These are phyloP conservation scores for Alternaria angustiovoidea DNA, from an alignment of 2,329 filamentous ascomycete species.

Conservation along the genomic window DNA sequence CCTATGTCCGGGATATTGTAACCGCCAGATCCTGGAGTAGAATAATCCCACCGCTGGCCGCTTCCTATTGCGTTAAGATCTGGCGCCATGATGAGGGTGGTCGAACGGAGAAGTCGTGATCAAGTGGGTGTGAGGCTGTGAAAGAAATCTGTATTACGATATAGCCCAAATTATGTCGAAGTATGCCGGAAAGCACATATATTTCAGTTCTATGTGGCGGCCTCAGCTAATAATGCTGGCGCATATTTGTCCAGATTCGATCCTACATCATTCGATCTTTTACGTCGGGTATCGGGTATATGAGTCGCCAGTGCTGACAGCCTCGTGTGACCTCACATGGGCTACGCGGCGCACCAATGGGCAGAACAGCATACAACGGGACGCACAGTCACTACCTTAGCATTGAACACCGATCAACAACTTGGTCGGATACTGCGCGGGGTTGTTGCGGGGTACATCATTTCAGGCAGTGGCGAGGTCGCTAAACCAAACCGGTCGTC, in stretches of 20 bases:
- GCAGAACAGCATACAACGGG: neutral
- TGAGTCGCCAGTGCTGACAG: slow-evolving; percentile 1
- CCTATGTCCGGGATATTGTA: slow-evolving; percentile 53
- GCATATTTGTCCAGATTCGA: neutral
- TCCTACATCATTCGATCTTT: neutral
- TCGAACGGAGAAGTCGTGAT: neutral
- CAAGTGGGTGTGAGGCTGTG: neutral
- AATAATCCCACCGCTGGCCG: slow-evolving; percentile 53
- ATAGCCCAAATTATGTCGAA: neutral
- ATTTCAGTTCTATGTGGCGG: neutral
- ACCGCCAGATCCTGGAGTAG: slow-evolving; percentile 53
- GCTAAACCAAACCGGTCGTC: neutral
- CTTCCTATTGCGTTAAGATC: slow-evolving; percentile 51
- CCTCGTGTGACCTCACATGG: neutral
- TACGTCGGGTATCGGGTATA: neutral
- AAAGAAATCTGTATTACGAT: neutral
- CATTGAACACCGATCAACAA: neutral
- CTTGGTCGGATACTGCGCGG: neutral
- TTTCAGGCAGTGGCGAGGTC: neutral
- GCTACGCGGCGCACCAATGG: neutral
- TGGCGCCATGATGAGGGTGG: slow-evolving; percentile 47
- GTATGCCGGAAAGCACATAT: neutral
- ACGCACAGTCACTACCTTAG: neutral
- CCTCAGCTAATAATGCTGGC: neutral
- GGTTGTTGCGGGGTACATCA: slow-evolving; percentile 6